phyloP scores from a whole-genome alignment of 2,329 filamentous ascomycete species.

The Apiospora hydei region DNA sequence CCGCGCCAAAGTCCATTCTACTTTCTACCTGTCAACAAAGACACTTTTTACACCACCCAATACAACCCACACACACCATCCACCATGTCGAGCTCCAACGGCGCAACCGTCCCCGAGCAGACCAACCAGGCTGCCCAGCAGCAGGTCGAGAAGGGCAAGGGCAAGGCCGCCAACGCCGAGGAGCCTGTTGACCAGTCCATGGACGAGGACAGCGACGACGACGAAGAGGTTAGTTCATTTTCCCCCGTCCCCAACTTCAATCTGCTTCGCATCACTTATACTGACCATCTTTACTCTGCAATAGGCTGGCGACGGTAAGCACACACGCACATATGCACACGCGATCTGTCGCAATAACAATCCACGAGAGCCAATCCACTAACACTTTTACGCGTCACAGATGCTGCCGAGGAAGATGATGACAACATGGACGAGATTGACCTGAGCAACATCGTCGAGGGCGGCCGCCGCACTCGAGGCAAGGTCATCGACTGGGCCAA shows the following conservation, averaged over 20 bases:
- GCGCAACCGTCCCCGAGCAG: slow-evolving; percentile 53
- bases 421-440: slow-evolving; percentile 93
- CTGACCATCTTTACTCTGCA: neutral
- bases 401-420: slow-evolving; percentile 74
- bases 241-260: slow-evolving; percentile 23
- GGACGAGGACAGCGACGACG: slow-evolving; percentile 79
- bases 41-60: neutral
- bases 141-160: slow-evolving; percentile 79
- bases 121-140: slow-evolving; percentile 50
- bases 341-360: neutral
- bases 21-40: neutral
- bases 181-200: slow-evolving; percentile 68
- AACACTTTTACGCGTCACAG: slow-evolving; percentile 43
- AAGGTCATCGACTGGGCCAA: slow-evolving; percentile 93
- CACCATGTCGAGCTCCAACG: slow-evolving; percentile 60
- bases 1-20: slow-evolving; percentile 2
- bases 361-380: slow-evolving; percentile 33
- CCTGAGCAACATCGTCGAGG: slow-evolving; percentile 81
- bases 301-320: slow-evolving; percentile 21
- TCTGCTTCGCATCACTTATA: slow-evolving; percentile 23
- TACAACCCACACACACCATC: slow-evolving; percentile 3
- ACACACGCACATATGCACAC: slow-evolving; percentile 1
- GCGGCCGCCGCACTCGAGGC: slow-evolving; percentile 85
- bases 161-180: slow-evolving; percentile 72
- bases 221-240: slow-evolving; percentile 60